These are phyloP conservation scores for Stygiomarasmius scandens DNA, from an alignment of 1,284 basidiomycete genomes.

Conservation along the genomic window DNA sequence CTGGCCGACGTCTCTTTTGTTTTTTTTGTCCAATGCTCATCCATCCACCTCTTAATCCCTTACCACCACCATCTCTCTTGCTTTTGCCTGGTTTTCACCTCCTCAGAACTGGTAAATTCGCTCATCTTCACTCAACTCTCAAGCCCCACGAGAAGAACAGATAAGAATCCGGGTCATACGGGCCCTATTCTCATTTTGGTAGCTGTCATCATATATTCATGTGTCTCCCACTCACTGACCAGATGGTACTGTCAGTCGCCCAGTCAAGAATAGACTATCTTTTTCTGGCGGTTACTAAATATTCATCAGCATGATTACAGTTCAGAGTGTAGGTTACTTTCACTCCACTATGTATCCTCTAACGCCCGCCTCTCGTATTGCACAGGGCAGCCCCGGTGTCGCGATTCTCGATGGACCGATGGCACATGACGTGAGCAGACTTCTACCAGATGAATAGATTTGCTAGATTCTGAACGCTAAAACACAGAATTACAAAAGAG, in stretches of 20 bases:
- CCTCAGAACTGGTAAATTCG: neutral
- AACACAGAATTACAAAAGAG: slow-evolving; percentile 51
- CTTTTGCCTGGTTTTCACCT: neutral
- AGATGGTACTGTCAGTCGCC: neutral
- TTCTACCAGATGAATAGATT: neutral
- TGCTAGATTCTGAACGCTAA: slow-evolving; percentile 6
- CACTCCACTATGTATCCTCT: neutral
- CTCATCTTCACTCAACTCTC: neutral
- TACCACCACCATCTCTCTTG: neutral
- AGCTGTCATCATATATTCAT: neutral
- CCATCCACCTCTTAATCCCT: neutral
- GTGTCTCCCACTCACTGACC: neutral
- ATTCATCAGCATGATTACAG: neutral
- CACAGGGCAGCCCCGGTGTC: slow-evolving; percentile 1
- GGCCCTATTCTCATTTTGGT: neutral
- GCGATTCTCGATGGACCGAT: slow-evolving; percentile 27
- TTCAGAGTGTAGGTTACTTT: neutral
- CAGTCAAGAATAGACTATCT: too few relatives aligned
- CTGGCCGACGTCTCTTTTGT: neutral
- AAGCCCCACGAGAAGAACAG: neutral
- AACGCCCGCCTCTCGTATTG: neutral
- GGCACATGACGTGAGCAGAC: slow-evolving; percentile 30
- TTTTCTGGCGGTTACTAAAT: neutral
- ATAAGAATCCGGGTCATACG: neutral
- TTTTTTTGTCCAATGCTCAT: neutral